Conservation (phyloP, 192 early-diverging fungal genomes). For the Dimargaris cristalligena region DNA sequence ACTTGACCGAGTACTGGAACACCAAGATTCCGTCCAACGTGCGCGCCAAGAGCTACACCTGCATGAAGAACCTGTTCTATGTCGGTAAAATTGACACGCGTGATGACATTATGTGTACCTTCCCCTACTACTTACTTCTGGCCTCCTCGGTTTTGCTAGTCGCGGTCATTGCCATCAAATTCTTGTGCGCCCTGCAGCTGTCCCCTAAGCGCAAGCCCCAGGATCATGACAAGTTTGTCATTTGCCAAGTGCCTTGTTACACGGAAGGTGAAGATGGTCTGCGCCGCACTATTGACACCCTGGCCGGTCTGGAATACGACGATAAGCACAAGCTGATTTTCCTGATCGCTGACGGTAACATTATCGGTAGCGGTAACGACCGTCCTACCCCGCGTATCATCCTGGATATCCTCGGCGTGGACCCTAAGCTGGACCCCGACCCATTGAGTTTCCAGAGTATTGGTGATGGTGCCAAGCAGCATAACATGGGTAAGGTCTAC, state of each 20-base stretch:
- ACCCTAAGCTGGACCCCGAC: slow-evolving; percentile 55
- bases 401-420: slow-evolving; percentile 77
- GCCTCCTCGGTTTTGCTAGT: slow-evolving; percentile 59
- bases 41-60: slow-evolving; percentile 32
- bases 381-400: slow-evolving; percentile 92
- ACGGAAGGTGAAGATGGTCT: slow-evolving; percentile 80
- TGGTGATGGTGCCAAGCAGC: slow-evolving; percentile 77
- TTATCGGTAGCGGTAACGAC: slow-evolving; percentile 93
- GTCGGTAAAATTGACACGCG: slow-evolving; percentile 68
- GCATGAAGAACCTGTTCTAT: slow-evolving; percentile 72
- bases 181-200: slow-evolving; percentile 63
- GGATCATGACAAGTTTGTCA: slow-evolving; percentile 89
- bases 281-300: slow-evolving; percentile 65
- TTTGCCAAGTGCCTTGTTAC: slow-evolving; percentile 90
- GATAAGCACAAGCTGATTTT: slow-evolving; percentile 80
- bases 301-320: slow-evolving; percentile 59
- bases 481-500: slow-evolving; percentile 93
- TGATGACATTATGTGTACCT: slow-evolving; percentile 52
- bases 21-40: slow-evolving; percentile 19
- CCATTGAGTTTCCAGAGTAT: slow-evolving; percentile 68
- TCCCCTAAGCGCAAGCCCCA: slow-evolving; percentile 53
- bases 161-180: slow-evolving; percentile 64
- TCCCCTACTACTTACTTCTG: slow-evolving; percentile 75
- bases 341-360: slow-evolving; percentile 79
- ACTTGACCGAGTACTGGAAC: slow-evolving; percentile 36